A percentile compares a stretch with the other conserved stretches of the same genome.
Evolutionary conservation across 2,329 filamentous ascomycete species (phyloP).

Genomic region (Fusarium udum): DNA sequence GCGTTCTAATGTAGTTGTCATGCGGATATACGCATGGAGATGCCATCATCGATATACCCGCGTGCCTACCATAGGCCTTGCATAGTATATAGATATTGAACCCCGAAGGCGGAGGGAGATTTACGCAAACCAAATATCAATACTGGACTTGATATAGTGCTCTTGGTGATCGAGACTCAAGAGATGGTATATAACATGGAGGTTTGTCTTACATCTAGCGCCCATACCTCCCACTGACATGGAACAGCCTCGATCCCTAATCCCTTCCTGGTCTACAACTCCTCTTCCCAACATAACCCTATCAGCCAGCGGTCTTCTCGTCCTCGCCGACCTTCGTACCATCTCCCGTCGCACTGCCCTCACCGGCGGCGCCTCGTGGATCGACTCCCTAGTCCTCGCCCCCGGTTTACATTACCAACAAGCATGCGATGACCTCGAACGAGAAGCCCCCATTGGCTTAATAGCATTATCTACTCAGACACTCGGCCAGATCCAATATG

Average conservation of each 20-base stretch:
- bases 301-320: conserved; percentile 64
- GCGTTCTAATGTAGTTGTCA: conserved; percentile 19
- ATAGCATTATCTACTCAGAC: conserved; percentile 38
- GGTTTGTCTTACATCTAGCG: conserved; percentile 2
- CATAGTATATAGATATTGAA: neutral
- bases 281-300: conserved; percentile 58
- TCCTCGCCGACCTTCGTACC: conserved; percentile 67
- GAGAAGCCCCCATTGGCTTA: conserved; percentile 49
- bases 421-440: conserved; percentile 60
- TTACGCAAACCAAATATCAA: neutral
- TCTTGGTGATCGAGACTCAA: neutral
- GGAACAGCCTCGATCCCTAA: conserved; percentile 37
- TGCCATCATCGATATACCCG: neutral
- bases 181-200: conserved; percentile 5
- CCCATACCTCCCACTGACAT: neutral
- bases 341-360: conserved; percentile 65
- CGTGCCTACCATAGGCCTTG: neutral
- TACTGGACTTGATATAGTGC: neutral
- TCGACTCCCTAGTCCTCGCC: conserved; percentile 66
- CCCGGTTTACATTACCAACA: conserved; percentile 71
- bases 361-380: conserved; percentile 64
- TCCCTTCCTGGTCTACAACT: conserved; percentile 55
- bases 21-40: neutral
- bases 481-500: conserved; percentile 40
- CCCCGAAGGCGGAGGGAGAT: neutral